Evolutionary conservation across 2,329 filamentous ascomycete species (phyloP).

Genomic region (Xylaria sp.): DNA sequence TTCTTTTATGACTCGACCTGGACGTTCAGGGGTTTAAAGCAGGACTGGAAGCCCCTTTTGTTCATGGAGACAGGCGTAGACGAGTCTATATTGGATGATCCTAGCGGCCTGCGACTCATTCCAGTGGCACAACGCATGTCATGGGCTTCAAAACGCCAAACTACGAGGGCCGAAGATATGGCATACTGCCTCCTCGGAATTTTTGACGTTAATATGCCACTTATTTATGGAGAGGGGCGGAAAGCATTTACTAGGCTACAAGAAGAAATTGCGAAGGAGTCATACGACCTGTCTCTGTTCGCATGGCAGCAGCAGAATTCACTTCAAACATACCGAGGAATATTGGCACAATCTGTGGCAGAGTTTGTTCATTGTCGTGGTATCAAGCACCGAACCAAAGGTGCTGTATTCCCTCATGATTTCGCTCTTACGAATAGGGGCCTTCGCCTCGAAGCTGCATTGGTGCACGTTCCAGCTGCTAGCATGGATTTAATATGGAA

Average conservation of each 20-base stretch:
- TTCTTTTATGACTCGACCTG: constrained; percentile 24
- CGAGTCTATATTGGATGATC: constrained; percentile 12
- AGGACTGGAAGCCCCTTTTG: constrained; percentile 17
- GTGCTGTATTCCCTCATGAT: constrained; percentile 4
- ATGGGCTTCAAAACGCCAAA: constrained; percentile 24
- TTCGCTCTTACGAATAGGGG: constrained; percentile 25
- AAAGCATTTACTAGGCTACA: constrained; percentile 27
- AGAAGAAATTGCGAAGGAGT: constrained; percentile 25
- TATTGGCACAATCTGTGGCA: constrained; percentile 17
- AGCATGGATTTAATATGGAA: constrained; percentile 15
- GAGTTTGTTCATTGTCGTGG: constrained; percentile 19
- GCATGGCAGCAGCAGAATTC: constrained; percentile 19
- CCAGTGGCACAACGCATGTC: constrained; percentile 23
- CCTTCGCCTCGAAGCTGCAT: constrained; percentile 15
- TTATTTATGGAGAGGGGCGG: constrained; percentile 20
- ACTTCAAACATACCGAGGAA: constrained; percentile 18
- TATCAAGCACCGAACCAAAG: constrained; percentile 12
- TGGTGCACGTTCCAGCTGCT: constrained; percentile 4
- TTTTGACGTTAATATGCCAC: constrained; percentile 9
- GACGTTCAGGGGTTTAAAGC: constrained; percentile 16
- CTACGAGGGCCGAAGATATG: constrained; percentile 20
- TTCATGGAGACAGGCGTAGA: constrained; percentile 24
- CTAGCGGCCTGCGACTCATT: neutral
- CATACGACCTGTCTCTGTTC: constrained; percentile 22
- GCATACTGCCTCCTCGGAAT: constrained; percentile 23